Evolutionary conservation across 2,329 filamentous ascomycete species (phyloP).

Genomic region (Ophiostoma novo-ulmi): DNA sequence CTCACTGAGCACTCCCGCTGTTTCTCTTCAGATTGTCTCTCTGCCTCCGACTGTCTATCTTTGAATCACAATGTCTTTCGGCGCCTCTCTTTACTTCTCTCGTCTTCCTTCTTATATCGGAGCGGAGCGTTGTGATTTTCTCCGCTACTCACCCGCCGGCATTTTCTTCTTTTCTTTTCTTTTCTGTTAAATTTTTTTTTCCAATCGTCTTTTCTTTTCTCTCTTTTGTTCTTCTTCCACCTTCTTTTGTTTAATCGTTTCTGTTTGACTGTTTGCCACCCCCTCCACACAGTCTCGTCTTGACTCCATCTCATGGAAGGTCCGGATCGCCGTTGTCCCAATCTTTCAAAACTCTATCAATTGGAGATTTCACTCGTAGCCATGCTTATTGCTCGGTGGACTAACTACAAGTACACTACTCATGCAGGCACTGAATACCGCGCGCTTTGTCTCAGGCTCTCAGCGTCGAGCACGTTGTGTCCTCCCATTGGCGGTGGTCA

Average conservation of each 20-base stretch:
- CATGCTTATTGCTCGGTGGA: background rate
- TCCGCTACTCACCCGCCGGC: background rate
- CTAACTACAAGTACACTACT: background rate
- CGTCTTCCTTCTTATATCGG: background rate
- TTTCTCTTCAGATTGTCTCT: background rate
- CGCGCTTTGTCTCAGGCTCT: background rate
- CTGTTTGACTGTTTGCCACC: background rate
- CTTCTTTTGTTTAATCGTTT: background rate
- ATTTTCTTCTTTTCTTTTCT: background rate
- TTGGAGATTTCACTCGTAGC: background rate
- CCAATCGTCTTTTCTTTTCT: background rate
- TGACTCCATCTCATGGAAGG: background rate
- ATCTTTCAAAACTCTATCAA: background rate
- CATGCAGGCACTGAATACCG: constrained; percentile 2
- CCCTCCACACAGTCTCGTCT: background rate
- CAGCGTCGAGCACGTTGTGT: background rate
- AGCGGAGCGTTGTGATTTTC: background rate
- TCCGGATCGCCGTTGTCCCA: background rate
- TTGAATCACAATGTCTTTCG: background rate
- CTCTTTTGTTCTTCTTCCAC: background rate
- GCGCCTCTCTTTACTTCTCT: background rate
- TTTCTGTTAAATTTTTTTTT: background rate
- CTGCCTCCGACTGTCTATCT: background rate
- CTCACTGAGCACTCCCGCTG: background rate
- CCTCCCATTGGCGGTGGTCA: constrained; percentile 2